Evolutionary conservation across 2,329 filamentous ascomycete genomes (phyloP).

Genomic region (Hymenoscyphus infarciens): DNA sequence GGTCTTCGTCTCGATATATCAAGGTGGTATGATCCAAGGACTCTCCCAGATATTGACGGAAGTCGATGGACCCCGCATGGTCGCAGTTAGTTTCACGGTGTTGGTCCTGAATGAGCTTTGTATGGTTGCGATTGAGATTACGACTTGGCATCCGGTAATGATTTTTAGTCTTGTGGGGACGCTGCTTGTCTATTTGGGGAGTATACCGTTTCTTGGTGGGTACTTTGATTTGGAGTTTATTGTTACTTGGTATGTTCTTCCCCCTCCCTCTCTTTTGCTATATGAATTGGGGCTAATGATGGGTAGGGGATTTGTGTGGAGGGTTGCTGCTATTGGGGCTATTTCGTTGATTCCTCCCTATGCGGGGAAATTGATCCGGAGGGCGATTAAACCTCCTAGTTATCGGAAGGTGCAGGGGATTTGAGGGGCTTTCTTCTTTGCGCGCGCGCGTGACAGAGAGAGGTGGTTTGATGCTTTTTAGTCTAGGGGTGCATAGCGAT

Average conservation of each 20-base stretch:
- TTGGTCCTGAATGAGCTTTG: slow-evolving; percentile 90
- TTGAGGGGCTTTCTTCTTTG: slow-evolving; percentile 18
- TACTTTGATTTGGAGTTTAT: slow-evolving; percentile 87
- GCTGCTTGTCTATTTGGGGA: slow-evolving; percentile 72
- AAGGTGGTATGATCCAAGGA: slow-evolving; percentile 94
- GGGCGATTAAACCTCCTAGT: slow-evolving; percentile 85
- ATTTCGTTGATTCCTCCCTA: slow-evolving; percentile 85
- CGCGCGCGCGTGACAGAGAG: not conserved
- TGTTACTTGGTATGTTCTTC: slow-evolving; percentile 55
- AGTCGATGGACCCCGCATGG: slow-evolving; percentile 71
- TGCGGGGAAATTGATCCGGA: slow-evolving; percentile 76
- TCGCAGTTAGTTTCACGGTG: slow-evolving; percentile 86
- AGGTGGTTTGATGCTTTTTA: not conserved
- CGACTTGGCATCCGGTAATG: slow-evolving; percentile 96
- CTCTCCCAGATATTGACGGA: slow-evolving; percentile 83
- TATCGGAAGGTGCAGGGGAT: slow-evolving; percentile 87
- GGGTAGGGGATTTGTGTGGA: slow-evolving; percentile 78
- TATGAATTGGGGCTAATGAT: slow-evolving; percentile 2
- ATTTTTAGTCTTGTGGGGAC: slow-evolving; percentile 80
- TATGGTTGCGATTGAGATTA: slow-evolving; percentile 96
- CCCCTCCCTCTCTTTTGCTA: not conserved
- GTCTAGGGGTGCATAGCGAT: slow-evolving; percentile 3
- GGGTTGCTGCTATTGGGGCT: slow-evolving; percentile 73
- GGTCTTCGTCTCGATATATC: slow-evolving; percentile 93
- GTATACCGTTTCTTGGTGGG: slow-evolving; percentile 78